A percentile compares a stretch with the other conserved stretches of the same genome.
Conservation (phyloP, 768 basidiomycete genomes). For the Psilocybe tampanensis region DNA sequence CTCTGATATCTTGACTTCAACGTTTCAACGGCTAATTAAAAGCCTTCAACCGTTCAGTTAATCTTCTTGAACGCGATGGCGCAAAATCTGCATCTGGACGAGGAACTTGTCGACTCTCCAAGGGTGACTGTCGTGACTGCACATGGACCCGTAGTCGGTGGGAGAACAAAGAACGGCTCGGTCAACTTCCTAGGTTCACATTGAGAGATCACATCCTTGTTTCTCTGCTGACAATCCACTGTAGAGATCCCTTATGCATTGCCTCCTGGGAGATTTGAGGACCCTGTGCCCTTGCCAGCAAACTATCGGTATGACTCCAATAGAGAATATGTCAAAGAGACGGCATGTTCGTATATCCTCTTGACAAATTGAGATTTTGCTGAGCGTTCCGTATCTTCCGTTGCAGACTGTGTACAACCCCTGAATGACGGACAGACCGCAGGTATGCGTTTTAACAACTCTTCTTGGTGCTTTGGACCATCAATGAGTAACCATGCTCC, state of each 20-base stretch:
- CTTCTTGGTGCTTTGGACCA: not conserved
- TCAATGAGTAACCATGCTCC: not conserved
- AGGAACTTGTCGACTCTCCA: slow-evolving; percentile 49
- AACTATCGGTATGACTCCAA: slow-evolving; percentile 52
- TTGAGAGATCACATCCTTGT: not conserved
- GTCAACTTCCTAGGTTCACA: slow-evolving; percentile 63
- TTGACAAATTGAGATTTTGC: not conserved
- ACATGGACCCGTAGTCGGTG: slow-evolving; percentile 59
- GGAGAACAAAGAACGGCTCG: slow-evolving; percentile 60
- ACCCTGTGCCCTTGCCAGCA: slow-evolving; percentile 58
- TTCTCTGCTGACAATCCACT: not conserved
- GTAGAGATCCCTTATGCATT: slow-evolving; percentile 76
- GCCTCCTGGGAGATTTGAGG: slow-evolving; percentile 64
- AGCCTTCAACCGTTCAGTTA: no score
- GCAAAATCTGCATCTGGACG: slow-evolving; percentile 45
- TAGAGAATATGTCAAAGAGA: slow-evolving; percentile 64
- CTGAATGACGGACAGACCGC: slow-evolving; percentile 64
- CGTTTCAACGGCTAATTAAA: no score
- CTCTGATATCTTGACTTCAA: no score
- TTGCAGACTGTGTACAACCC: slow-evolving; percentile 62
- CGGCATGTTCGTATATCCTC: slow-evolving; percentile 45
- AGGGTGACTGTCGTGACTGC: slow-evolving; percentile 54
- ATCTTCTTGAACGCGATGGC: not conserved
- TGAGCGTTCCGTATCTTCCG: not conserved
- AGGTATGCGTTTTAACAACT: slow-evolving; percentile 33